phyloP scores from a whole-genome alignment of 305 asterid species.

The Solanum hybrid region DNA sequence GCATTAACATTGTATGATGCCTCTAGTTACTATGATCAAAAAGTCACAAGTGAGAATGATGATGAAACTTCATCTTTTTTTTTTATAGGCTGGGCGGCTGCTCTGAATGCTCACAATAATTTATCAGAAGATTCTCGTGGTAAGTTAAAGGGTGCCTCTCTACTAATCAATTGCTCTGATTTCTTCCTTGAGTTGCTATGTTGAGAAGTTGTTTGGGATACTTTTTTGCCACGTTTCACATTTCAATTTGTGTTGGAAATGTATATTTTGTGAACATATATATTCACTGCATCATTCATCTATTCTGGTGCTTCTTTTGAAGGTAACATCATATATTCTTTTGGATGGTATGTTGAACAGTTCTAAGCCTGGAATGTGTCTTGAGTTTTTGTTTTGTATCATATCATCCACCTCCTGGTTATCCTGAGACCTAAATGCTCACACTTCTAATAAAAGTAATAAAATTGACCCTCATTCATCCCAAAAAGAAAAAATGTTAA shows the following conservation, averaged over 20 bases:
- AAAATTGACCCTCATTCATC: neutral
- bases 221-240: neutral
- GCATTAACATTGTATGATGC: neutral
- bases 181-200: neutral
- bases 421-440: neutral
- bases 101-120: constrained; percentile 41
- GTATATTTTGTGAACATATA: neutral
- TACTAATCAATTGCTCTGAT: neutral
- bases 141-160: constrained; percentile 17
- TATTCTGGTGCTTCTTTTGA: neutral
- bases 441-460: neutral
- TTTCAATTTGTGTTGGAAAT: neutral
- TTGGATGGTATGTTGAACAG: neutral
- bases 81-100: constrained; percentile 52
- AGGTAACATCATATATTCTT: neutral
- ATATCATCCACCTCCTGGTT: neutral
- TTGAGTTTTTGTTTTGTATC: neutral
- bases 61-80: neutral
- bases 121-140: constrained; percentile 58
- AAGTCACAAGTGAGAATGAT: neutral
- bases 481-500: neutral
- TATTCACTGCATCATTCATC: neutral
- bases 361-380: neutral
- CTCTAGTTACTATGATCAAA: neutral
- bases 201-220: neutral